Evolutionary conservation across 352 stramenopile species (phyloP), one percentile per base, ranked within the genome.

Genomic region (Pythium myriotylum): DNA sequence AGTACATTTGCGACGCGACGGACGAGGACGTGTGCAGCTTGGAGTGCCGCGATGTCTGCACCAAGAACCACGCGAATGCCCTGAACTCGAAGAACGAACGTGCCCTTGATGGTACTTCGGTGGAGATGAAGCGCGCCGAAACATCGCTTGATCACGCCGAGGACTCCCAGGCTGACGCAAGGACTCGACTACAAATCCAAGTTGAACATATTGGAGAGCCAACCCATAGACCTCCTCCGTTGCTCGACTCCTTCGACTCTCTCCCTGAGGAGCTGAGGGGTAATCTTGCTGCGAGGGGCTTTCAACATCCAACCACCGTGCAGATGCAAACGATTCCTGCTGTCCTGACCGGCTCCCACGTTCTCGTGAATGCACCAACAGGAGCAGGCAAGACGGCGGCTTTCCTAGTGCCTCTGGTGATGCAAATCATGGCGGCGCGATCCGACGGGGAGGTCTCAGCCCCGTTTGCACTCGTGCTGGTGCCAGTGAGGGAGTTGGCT

Each of bases 1-100:
- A 79, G 29, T 95, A 93, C 54, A 70, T 94, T 47, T 94, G 86
- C 52, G 86, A 95, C 50, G 70, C 63, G 23, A 95, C 86, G 0
- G 79, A 94, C 40, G 72, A 94, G 54, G 83, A 95, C 69, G 86
- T 95, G 13, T 95, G 86, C 65, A 92, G 81, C 61, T 50, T 94
- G 7, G 76, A 94, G 58, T 94, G 84, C 52, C 80, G 84, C 19
- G 73, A 91, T 39, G 12, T 76, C 7, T 85, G 74, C 45, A 46
- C 74, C 0, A 39, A 55, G 4, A 67, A 70, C 46, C 2, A 43
- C 26, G 7, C 3, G 2, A 9, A 49, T 26, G 12, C 16, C 10
- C 4, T 10, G 10, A 5, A 35, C 29, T 5, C 29, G 10, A 35
- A 35, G 29, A 10, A 35, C 29, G n/a, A n/a, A n/a, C n/a, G n/a